Conservation (phyloP, 345 rosid genomes). For the Litchi chinensis region DNA sequence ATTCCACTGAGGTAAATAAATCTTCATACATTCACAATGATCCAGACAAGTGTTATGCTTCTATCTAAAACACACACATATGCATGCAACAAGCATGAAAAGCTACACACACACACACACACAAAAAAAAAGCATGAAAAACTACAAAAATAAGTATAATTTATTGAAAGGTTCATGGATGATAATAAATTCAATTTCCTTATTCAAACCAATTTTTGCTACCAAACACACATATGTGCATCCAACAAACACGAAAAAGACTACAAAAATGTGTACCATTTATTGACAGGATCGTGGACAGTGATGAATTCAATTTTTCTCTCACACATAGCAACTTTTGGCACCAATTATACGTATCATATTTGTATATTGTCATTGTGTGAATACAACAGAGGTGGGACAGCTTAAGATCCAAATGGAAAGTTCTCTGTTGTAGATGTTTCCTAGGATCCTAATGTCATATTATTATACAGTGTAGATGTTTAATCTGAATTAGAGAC, state of each 20-base stretch:
- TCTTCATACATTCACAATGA: neutral
- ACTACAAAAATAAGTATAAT: too few relatives aligned
- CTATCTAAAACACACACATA: too few relatives aligned
- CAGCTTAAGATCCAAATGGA: neutral
- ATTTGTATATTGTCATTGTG: neutral
- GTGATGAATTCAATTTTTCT: too few relatives aligned
- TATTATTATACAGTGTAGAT: neutral
- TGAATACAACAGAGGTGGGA: neutral
- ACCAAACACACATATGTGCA: neutral
- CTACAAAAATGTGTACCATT: too few relatives aligned
- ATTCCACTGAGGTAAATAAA: constrained; percentile 41
- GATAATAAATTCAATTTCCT: too few relatives aligned
- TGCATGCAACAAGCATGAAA: neutral
- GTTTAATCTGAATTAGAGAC: neutral
- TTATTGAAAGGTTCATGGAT: too few relatives aligned
- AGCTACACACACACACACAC: too few relatives aligned
- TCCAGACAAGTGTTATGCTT: neutral
- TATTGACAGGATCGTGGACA: too few relatives aligned
- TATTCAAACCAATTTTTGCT: too few relatives aligned
- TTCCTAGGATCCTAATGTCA: neutral
- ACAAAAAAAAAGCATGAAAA: too few relatives aligned
- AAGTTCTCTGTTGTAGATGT: neutral
- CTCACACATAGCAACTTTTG: too few relatives aligned
- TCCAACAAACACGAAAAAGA: too few relatives aligned
- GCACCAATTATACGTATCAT: neutral